These are phyloP conservation scores for Podospora sp. DNA, from an alignment of 495 filamentous ascomycete species.

Conservation along the genomic window DNA sequence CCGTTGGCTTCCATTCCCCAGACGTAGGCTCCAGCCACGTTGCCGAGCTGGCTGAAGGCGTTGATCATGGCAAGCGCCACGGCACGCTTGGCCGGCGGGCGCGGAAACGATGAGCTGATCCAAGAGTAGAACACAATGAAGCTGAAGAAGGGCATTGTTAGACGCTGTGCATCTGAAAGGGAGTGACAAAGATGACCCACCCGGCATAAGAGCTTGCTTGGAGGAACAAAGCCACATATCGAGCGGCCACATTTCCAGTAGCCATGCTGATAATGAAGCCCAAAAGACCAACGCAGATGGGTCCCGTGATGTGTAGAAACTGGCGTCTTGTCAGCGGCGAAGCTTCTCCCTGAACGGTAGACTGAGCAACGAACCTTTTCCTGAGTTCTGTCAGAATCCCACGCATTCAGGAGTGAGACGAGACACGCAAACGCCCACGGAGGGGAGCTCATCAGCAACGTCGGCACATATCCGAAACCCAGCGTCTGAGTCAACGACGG, in stretches of 20 bases:
- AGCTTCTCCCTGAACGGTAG: neutral
- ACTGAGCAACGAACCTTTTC: conserved; percentile 47
- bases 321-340: conserved; percentile 29
- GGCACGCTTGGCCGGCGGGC: conserved; percentile 77
- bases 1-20: conserved; percentile 56
- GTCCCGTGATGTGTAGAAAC: conserved; percentile 72
- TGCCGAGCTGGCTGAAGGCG: conserved; percentile 69
- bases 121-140: conserved; percentile 76
- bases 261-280: conserved; percentile 75
- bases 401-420: conserved; percentile 68
- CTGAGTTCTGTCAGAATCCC: conserved; percentile 73
- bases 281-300: conserved; percentile 65
- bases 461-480: conserved; percentile 65
- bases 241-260: conserved; percentile 63
- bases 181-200: conserved; percentile 16
- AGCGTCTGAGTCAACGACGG: conserved; percentile 77
- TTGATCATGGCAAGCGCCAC: conserved; percentile 79
- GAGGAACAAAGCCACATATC: conserved; percentile 79
- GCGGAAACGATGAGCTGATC: conserved; percentile 73
- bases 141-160: conserved; percentile 11
- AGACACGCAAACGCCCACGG: conserved; percentile 72
- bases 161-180: neutral
- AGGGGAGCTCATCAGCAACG: conserved; percentile 74
- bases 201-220: conserved; percentile 61
- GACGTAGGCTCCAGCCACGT: conserved; percentile 76